phyloP scores from a whole-genome alignment of 176 grass and related monocot species.

The Eremochloa ophiuroides region DNA sequence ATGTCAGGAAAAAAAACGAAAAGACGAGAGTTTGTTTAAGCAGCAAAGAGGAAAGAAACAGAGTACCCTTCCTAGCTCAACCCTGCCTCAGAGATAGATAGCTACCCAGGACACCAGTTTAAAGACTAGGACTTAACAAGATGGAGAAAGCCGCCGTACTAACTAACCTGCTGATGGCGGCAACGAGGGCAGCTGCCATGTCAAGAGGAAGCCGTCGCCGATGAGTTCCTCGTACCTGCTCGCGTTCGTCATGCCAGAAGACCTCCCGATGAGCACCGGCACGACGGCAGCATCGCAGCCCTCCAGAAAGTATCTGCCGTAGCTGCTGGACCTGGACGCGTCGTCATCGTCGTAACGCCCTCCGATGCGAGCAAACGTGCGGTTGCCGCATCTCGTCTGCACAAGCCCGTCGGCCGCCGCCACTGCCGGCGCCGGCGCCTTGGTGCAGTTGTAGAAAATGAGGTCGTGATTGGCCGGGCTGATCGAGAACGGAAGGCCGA shows the following conservation, averaged over 20 bases:
- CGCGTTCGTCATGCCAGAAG: background rate
- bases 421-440: background rate
- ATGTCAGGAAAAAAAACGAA: too few relatives aligned
- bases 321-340: too few relatives aligned
- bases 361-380: background rate
- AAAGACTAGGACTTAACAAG: too few relatives aligned
- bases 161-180: too few relatives aligned
- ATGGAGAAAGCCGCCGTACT: too few relatives aligned
- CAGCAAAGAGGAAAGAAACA: too few relatives aligned
- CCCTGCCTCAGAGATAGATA: too few relatives aligned
- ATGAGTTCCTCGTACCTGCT: background rate
- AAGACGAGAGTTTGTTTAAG: too few relatives aligned
- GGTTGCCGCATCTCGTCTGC: background rate
- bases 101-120: too few relatives aligned
- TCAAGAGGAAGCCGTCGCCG: slow-evolving; percentile 10
- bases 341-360: background rate
- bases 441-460: background rate
- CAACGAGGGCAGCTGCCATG: background rate
- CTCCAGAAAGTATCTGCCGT: background rate
- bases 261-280: background rate
- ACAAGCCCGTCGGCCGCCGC: background rate
- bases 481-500: background rate
- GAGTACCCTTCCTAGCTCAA: too few relatives aligned
- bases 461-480: background rate
- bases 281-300: background rate